Conservation (phyloP, 2,329 filamentous ascomycete genomes). For the Trichoderma sp. region DNA sequence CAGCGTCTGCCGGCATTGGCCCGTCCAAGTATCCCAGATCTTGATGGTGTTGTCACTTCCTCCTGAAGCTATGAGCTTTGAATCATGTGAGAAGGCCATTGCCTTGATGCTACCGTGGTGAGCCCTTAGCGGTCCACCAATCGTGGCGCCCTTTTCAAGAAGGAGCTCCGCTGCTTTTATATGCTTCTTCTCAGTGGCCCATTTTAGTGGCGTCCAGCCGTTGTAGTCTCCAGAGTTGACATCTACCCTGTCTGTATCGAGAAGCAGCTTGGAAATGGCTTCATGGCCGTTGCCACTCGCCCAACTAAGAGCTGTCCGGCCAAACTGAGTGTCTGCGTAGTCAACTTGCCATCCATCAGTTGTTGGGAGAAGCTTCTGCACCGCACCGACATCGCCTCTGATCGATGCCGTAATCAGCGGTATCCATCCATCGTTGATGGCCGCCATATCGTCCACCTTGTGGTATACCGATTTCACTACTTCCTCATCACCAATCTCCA, state of each 20-base stretch:
- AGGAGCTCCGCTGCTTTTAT: background rate
- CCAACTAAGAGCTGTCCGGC: background rate
- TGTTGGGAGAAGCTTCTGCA: too few relatives aligned
- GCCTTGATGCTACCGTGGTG: too few relatives aligned
- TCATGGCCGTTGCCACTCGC: background rate
- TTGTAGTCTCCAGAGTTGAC: background rate
- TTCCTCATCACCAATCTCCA: background rate
- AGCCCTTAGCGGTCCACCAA: background rate
- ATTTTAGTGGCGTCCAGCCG: background rate
- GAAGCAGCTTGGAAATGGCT: background rate
- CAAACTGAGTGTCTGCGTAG: background rate
- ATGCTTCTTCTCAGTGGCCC: background rate
- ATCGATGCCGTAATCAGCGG: background rate
- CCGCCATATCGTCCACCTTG: too few relatives aligned
- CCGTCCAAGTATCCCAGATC: background rate
- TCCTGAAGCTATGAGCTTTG: background rate
- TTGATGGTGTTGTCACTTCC: background rate
- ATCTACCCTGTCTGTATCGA: background rate
- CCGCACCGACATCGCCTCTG: too few relatives aligned
- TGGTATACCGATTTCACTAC: background rate
- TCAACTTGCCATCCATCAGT: too few relatives aligned
- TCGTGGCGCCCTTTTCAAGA: rapidly evolving
- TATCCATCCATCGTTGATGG: background rate
- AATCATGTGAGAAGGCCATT: background rate
- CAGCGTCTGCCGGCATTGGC: background rate